Conservation (phyloP, 495 filamentous ascomycete genomes). For the Opeltia flavorubescens region DNA sequence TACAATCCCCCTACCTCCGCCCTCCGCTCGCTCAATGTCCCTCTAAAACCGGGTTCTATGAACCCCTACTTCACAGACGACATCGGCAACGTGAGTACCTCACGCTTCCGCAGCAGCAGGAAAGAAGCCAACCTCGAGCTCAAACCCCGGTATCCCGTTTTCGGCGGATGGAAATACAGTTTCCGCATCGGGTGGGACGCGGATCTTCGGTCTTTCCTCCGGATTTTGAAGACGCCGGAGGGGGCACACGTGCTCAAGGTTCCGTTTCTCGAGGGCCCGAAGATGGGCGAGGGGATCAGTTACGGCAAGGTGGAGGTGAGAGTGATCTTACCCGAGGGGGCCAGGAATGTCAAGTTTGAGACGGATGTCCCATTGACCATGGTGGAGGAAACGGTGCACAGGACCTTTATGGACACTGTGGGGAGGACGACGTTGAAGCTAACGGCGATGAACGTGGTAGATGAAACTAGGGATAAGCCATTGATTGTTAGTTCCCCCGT, state of each 20-base stretch:
- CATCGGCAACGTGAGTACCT: conserved; percentile 94
- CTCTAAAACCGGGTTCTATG: conserved; percentile 59
- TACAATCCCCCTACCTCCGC: conserved; percentile 63
- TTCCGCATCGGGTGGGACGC: conserved; percentile 94
- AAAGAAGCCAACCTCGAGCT: conserved; percentile 75
- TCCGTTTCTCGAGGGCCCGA: conserved; percentile 90
- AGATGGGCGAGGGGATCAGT: conserved; percentile 65
- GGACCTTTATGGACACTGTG: conserved; percentile 87
- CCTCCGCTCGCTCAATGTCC: conserved; percentile 67
- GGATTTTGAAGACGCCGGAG: conserved; percentile 41
- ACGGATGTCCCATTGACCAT: conserved; percentile 43
- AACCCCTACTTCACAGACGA: conserved; percentile 93
- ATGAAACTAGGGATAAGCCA: conserved; percentile 70
- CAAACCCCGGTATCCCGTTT: conserved; percentile 82
- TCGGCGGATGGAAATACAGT: conserved; percentile 94
- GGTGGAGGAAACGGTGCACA: conserved; percentile 46
- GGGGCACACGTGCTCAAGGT: conserved; percentile 69
- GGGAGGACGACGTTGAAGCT: conserved; percentile 76
- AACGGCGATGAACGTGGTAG: conserved; percentile 70
- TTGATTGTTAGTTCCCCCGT: conserved; percentile 41
- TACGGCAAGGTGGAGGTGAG: conserved; percentile 72
- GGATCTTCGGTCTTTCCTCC: conserved; percentile 59
- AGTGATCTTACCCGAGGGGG: conserved; percentile 81
- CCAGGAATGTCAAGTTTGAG: conserved; percentile 54
- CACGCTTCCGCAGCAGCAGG: conserved; percentile 59